These are phyloP conservation scores for Laguncularia racemosa DNA, from an alignment of 345 rosid species.

Conservation along the genomic window DNA sequence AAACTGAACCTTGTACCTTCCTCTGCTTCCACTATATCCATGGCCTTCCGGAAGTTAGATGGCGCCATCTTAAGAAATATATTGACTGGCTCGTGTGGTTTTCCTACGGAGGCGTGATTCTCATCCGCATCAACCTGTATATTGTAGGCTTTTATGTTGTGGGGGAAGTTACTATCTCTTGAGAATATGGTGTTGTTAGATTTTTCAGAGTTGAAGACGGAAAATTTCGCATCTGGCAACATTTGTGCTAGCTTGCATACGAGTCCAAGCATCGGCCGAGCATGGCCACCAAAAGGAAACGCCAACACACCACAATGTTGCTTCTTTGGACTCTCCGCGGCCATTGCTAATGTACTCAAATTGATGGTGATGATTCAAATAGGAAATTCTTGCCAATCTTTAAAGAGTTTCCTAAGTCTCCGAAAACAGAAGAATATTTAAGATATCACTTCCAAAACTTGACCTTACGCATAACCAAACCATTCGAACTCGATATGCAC, in stretches of 20 bases:
- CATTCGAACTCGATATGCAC: no score
- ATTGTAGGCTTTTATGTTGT: conserved; percentile 30
- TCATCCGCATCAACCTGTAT: conserved; percentile 24
- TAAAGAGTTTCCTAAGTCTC: no score
- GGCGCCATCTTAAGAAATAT: conserved; percentile 36
- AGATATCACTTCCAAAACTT: no score
- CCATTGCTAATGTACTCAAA: no score
- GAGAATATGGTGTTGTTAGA: conserved; percentile 28
- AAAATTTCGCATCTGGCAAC: conserved; percentile 32
- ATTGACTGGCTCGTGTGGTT: conserved; percentile 34
- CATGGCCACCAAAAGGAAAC: conserved; percentile 57
- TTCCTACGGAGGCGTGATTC: conserved; percentile 16
- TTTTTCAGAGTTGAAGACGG: conserved; percentile 39
- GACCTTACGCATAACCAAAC: no score
- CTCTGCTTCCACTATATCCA: conserved; percentile 30
- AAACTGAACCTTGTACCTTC: conserved; percentile 32
- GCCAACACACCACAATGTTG: conserved; percentile 48
- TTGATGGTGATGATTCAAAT: no score
- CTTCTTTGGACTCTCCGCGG: neutral
- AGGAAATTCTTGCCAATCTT: no score
- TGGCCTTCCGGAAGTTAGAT: conserved; percentile 15
- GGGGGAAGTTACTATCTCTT: neutral
- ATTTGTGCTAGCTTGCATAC: conserved; percentile 32
- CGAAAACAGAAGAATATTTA: no score
- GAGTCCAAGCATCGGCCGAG: conserved; percentile 36